A percentile compares a stretch with the other conserved stretches of the same genome.
Evolutionary conservation across 805 yeast genomes (phyloP).

Genomic region (Pichia occidentalis): DNA sequence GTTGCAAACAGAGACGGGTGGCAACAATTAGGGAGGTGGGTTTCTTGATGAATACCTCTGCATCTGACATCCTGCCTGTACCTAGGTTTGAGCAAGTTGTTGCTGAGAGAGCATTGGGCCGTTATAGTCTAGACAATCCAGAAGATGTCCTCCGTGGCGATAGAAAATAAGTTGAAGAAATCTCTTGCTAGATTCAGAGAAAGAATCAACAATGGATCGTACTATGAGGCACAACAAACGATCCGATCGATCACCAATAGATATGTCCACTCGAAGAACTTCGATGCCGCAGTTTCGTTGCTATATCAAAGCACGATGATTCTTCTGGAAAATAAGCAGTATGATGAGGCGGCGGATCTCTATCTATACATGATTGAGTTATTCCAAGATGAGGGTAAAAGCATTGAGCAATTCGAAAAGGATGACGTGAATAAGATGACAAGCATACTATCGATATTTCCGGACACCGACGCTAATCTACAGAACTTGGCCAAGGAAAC

Average conservation of each 20-base stretch:
- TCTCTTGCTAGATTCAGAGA: constrained; percentile 61
- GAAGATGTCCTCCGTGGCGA: background rate
- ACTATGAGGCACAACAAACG: constrained; percentile 95
- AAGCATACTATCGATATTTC: constrained; percentile 36
- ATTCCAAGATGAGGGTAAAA: constrained; percentile 42
- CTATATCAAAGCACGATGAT: constrained; percentile 65
- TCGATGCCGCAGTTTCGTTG: constrained; percentile 64
- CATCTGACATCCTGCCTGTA: background rate
- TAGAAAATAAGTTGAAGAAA: constrained; percentile 41
- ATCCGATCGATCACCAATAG: constrained; percentile 84
- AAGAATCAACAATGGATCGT: constrained; percentile 64
- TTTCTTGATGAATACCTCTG: too few species aligned
- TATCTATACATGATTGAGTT: constrained; percentile 66
- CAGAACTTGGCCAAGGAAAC: constrained; percentile 61
- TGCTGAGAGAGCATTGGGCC: too few species aligned
- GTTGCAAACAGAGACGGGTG: too few species aligned
- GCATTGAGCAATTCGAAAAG: constrained; percentile 22
- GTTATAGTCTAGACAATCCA: background rate
- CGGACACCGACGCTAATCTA: constrained; percentile 53
- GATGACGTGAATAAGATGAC: constrained; percentile 32
- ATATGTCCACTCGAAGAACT: constrained; percentile 63
- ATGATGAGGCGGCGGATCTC: constrained; percentile 77
- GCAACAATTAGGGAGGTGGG: too few species aligned
- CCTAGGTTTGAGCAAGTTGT: background rate
- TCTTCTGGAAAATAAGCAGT: constrained; percentile 62